Evolutionary conservation across 2,329 filamentous ascomycete genomes (phyloP), one percentile per base, ranked within the genome.

Genomic region (Xylariales sp.): DNA sequence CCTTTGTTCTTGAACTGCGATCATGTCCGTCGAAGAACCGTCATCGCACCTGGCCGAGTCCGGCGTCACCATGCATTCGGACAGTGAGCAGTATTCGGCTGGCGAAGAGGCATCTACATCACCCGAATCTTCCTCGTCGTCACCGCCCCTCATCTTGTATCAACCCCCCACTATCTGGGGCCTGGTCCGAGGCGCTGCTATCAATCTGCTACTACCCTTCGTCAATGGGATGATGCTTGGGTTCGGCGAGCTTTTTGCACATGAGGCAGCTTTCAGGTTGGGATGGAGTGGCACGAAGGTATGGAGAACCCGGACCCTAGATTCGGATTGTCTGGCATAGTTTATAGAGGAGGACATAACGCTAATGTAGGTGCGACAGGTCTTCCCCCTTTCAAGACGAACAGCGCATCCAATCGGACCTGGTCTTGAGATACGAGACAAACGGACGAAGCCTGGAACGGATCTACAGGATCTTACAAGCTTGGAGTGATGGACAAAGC

Each of bases 211-310:
- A 1, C 68, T 98, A 15, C 93, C 93, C 0, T 98, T 98, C 57
- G 80, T 98, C 58, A 98, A 98, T 67, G 93, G 93, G 34, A 78
- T 98, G 73, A 98, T 98, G 93, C 69, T 98, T 57, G 93, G 93
- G 2, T 96, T 98, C 58, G 93, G 93, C 52, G 93, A 98, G 69
- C 69, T 98, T 38, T 91, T 98, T 64, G 93, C 93, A 41, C 93
- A 98, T 60, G 93, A 98, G 69, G 84, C 88, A 38, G 93, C 93
- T 2, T 98, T 91, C 60, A 74, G 91, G 56, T 70, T 97, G 53
- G 93, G 93, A 46, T 98, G 93, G 93, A 83, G 86, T 49, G 84
- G 84, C 41, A 97, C 93, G 46, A 95, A 93, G 80, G 93, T 96
- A 74, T 34, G 77, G 42, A 22, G 16, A 25, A 19, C 19, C n/a